Conservation (phyloP, 176 grass and related monocot species). For the Phyllostachys edulis region DNA sequence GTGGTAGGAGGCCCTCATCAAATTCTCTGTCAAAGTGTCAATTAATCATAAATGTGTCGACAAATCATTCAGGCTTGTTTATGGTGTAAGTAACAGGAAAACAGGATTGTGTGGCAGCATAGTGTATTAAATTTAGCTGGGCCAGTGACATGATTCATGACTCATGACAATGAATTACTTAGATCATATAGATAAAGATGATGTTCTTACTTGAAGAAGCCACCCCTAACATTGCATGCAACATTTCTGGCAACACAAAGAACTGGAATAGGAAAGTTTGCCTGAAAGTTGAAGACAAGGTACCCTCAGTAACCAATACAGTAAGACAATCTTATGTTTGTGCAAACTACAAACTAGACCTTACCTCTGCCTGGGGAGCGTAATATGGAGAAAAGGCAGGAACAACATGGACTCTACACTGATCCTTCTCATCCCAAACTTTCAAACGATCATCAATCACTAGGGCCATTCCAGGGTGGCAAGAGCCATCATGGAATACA, state of each 20-base stretch:
- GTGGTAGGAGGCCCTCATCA: constrained; percentile 65
- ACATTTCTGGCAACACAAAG: constrained; percentile 82
- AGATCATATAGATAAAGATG: constrained; percentile 27
- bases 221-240: constrained; percentile 82
- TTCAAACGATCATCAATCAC: constrained; percentile 80
- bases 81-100: constrained; percentile 18
- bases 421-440: constrained; percentile 89
- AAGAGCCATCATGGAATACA: constrained; percentile 74
- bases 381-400: constrained; percentile 86
- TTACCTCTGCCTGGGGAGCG: constrained; percentile 75
- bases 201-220: constrained; percentile 74
- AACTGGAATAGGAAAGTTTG: constrained; percentile 59
- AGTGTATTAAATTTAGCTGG: constrained; percentile 11
- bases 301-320: constrained; percentile 31
- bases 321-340: constrained; percentile 24
- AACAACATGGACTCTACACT: constrained; percentile 68
- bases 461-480: constrained; percentile 75
- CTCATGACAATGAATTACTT: neutral
- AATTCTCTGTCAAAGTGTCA: constrained; percentile 51
- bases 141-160: neutral
- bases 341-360: constrained; percentile 16
- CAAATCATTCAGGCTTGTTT: constrained; percentile 15
- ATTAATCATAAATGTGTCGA: constrained; percentile 11
- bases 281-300: constrained; percentile 38
- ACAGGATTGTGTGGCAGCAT: neutral